Percentiles rank a stretch among this genome's conserved stretches.
Evolutionary conservation across 1,284 basidiomycete species (phyloP).

Genomic region (Melampsora americana): DNA sequence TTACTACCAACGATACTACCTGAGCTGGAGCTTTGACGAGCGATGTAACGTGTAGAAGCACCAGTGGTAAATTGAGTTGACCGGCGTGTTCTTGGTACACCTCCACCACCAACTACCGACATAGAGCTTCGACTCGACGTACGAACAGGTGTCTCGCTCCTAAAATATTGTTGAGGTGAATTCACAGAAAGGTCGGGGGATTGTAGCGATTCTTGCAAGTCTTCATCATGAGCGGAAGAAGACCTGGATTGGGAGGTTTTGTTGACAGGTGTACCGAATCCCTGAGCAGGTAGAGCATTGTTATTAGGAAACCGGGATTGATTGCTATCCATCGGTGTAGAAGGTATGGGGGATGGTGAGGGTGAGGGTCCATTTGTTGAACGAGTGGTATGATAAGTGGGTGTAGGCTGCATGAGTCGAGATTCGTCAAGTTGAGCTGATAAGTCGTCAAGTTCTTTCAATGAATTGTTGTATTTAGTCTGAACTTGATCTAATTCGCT

Average conservation of each 20-base stretch:
- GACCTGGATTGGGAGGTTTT: neutral
- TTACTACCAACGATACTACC: neutral
- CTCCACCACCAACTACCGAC: neutral
- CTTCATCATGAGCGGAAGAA: neutral
- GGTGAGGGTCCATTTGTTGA: neutral
- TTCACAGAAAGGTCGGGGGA: neutral
- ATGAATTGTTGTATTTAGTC: slow-evolving; percentile 78
- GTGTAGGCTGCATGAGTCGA: slow-evolving; percentile 9
- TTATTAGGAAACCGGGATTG: neutral
- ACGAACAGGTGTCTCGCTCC: neutral
- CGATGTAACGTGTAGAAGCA: neutral
- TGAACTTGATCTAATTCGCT: slow-evolving; percentile 73
- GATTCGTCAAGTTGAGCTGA: slow-evolving; percentile 19
- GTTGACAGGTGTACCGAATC: slow-evolving; percentile 1
- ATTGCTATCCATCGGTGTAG: neutral
- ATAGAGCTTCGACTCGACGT: neutral
- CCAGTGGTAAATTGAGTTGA: neutral
- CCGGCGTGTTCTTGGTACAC: neutral
- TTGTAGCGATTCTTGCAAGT: neutral
- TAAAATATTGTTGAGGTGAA: neutral
- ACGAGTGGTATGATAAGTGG: slow-evolving; percentile 8
- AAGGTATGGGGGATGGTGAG: neutral
- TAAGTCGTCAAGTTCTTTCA: slow-evolving; percentile 55
- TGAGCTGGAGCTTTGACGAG: neutral
- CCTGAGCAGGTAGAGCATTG: neutral